Percentiles rank a stretch among this genome's conserved stretches.
phyloP scores from a whole-genome alignment of 164 flowering plant genomes.

The Euptelea pleiosperma region DNA sequence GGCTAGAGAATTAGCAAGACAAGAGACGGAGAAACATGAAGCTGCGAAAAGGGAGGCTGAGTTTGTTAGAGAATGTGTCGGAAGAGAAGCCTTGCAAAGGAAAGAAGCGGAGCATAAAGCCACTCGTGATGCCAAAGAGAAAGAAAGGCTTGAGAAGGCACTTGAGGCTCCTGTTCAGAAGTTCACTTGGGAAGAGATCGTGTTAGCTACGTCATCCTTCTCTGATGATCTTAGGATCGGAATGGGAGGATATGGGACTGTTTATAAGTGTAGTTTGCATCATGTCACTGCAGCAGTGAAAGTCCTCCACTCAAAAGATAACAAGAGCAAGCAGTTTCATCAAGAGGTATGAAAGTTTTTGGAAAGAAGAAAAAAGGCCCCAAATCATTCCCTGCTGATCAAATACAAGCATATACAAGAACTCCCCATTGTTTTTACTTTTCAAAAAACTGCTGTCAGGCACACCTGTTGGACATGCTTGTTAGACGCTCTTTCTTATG shows the following conservation, averaged over 20 bases:
- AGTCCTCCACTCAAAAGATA: constrained; percentile 59
- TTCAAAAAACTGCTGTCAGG: no score
- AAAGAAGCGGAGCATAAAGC: constrained; percentile 61
- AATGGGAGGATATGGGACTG: constrained; percentile 74
- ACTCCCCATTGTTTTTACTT: no score
- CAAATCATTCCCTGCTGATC: background rate
- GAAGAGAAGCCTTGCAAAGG: constrained; percentile 55
- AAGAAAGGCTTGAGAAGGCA: constrained; percentile 51
- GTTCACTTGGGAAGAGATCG: constrained; percentile 81
- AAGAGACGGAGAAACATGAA: constrained; percentile 54
- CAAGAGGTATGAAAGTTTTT: constrained; percentile 57
- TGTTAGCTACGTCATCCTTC: constrained; percentile 68
- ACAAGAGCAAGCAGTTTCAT: constrained; percentile 56
- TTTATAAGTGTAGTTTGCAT: constrained; percentile 68
- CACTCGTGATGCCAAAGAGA: constrained; percentile 48
- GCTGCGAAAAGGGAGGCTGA: constrained; percentile 57
- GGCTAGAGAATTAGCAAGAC: constrained; percentile 51
- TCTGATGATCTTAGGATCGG: constrained; percentile 68
- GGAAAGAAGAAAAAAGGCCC: background rate
- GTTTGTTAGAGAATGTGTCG: constrained; percentile 43
- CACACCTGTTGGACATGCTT: no score
- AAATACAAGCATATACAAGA: constrained; percentile 3
- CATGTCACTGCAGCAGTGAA: constrained; percentile 77
- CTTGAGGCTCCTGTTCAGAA: constrained; percentile 30
- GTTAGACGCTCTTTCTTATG: no score